Evolutionary conservation across 257 asterid genomes (phyloP).

Genomic region (Plantago elongata): DNA sequence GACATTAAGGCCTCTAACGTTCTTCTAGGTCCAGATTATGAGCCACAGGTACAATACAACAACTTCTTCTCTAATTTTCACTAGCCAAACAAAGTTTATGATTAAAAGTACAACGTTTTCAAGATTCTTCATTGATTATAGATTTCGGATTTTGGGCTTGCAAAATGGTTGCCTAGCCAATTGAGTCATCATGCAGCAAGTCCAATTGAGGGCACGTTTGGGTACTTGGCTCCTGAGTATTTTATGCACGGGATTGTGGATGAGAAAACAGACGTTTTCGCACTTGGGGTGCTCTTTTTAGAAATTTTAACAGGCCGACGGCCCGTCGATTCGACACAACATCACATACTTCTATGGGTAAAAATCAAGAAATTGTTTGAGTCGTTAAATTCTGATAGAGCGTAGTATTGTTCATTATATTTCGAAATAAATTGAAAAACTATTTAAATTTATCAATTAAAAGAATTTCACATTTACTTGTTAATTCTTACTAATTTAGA

Average conservation of each 20-base stretch:
- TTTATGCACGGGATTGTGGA: conserved; percentile 87
- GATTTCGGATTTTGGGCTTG: conserved; percentile 90
- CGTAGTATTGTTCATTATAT: not conserved
- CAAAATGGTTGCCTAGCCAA: conserved; percentile 83
- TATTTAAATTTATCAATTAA: no score
- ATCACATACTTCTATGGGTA: conserved; percentile 77
- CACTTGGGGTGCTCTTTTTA: conserved; percentile 75
- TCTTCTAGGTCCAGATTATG: conserved; percentile 66
- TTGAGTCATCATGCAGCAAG: conserved; percentile 79
- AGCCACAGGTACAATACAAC: conserved; percentile 53
- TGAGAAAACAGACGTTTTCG: conserved; percentile 76
- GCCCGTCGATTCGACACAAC: conserved; percentile 57
- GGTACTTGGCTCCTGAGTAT: conserved; percentile 84
- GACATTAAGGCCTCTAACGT: conserved; percentile 89
- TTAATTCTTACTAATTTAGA: not conserved
- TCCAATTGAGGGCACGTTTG: conserved; percentile 86
- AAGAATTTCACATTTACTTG: no score
- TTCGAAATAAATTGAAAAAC: no score
- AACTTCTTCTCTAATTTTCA: no score
- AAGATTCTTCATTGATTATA: conserved; percentile 8
- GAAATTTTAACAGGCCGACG: conserved; percentile 79
- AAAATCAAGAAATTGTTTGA: conserved; percentile 10
- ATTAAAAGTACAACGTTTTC: not conserved
- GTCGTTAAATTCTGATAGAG: not conserved
- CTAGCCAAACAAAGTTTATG: not conserved